Evolutionary conservation across 1,139 yeast genomes (phyloP), one percentile per base, ranked within the genome.

Genomic region (Suhomyces atakaporum): DNA sequence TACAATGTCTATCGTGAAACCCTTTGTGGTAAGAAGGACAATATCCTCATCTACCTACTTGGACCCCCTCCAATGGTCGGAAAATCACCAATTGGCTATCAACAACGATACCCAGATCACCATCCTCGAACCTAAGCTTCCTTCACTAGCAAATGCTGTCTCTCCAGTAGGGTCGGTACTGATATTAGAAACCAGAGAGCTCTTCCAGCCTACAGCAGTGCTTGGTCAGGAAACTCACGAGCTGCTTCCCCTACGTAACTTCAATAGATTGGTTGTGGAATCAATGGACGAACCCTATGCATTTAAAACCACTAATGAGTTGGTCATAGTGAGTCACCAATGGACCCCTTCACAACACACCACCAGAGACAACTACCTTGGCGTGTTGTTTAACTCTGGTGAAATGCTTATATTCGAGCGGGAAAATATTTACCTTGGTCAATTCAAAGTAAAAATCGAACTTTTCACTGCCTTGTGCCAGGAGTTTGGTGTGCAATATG

Each of bases 91-190:
- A 46, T 43, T 69, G 36, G 66, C 74, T 3, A 54, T 71, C 24
- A 70, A 68, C 43, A 59, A 57, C 39, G 64, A 66, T 4, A 50
- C 45, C 12, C 66, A 63, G 27, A 37, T 71, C 23, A 56, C 65
- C 1, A 42, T 69, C 4, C 46, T 70, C 10, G 75, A 69, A 27
- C 75, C 76, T 7, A 60, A 56, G 38, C 53, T 67, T 5, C 75
- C 76, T 2, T 47, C 55, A n/a, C 50, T 67, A 16, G 66, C 62
- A 31, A 59, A 56, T 27, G 48, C 61, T 9, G 47, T 67, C 19
- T 49, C 50, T 22, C 31, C 29, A 28, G 36, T 43, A 15, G 38
- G 36, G 8, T 27, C 31, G 7, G 37, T 38, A 18, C 40, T 38
- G 10, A 42, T 54, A 4, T 49, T 69, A n/a, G 62, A 64, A 25